Conservation (phyloP, 345 rosid genomes). For the Camelina laxa region DNA sequence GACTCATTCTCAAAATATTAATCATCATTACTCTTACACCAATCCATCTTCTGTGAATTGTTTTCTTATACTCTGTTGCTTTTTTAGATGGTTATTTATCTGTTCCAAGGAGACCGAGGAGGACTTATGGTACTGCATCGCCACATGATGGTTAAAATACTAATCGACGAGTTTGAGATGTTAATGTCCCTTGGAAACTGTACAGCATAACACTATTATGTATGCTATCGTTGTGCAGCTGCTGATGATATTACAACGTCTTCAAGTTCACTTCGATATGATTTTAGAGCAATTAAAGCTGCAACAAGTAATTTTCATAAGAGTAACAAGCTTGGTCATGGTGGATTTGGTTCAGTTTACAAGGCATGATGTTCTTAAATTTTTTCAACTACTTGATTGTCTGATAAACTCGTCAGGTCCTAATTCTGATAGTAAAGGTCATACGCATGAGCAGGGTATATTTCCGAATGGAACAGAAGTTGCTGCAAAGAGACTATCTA, state of each 20-base stretch:
- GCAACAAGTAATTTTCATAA: conserved; percentile 55
- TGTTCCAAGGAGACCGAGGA: too few relatives aligned
- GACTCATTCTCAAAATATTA: too few relatives aligned
- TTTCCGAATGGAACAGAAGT: conserved; percentile 44
- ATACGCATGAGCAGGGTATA: conserved; percentile 9
- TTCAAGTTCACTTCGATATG: conserved; percentile 53
- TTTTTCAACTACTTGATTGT: not conserved
- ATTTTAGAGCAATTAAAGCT: conserved; percentile 46
- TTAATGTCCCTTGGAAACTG: too few relatives aligned
- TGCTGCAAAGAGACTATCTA: too few relatives aligned
- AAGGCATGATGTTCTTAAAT: conserved; percentile 40
- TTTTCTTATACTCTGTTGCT: too few relatives aligned
- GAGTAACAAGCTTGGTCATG: conserved; percentile 61
- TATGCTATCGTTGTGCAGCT: conserved; percentile 32
- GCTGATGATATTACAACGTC: conserved; percentile 35
- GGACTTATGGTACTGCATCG: too few relatives aligned
- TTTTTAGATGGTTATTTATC: too few relatives aligned
- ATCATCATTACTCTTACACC: too few relatives aligned
- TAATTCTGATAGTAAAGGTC: not conserved
- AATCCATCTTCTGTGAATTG: too few relatives aligned
- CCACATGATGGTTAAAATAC: too few relatives aligned
- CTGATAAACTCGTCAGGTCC: not conserved
- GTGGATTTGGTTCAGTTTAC: conserved; percentile 73
- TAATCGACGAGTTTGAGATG: too few relatives aligned
- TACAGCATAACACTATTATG: not conserved